Conservation (phyloP, 129 eudicot genomes). For the Tanacetum coccineum region DNA sequence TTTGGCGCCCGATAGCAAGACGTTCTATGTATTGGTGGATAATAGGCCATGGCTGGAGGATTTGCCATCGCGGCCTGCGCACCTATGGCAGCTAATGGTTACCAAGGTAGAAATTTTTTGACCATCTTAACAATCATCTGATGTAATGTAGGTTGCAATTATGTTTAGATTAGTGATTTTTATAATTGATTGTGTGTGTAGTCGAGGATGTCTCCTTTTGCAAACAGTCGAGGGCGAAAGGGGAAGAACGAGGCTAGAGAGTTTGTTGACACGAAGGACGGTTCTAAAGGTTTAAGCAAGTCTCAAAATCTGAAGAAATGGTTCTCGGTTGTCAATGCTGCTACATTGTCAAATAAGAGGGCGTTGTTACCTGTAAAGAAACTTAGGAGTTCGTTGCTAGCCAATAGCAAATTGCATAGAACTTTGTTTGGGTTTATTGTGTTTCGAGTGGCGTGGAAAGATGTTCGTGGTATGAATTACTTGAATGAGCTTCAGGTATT, state of each 20-base stretch:
- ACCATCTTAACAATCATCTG: conserved; percentile 13
- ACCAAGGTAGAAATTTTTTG: conserved; percentile 85
- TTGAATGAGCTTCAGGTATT: conserved; percentile 93
- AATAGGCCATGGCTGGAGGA: conserved; percentile 54
- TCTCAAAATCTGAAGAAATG: conserved; percentile 51
- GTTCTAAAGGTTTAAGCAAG: conserved; percentile 32
- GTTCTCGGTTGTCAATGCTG: conserved; percentile 56
- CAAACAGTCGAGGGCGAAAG: conserved; percentile 57
- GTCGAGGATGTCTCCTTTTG: conserved; percentile 98
- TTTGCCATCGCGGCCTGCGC: conserved; percentile 81
- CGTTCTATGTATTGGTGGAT: too few species aligned
- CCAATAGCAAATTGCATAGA: conserved; percentile 72
- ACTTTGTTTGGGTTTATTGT: conserved; percentile 91
- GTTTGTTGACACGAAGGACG: too few species aligned
- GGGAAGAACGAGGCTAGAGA: conserved; percentile 42
- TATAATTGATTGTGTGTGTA: conserved; percentile 25
- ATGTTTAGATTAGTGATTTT: background rate
- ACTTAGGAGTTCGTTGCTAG: conserved; percentile 61
- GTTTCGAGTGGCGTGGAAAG: conserved; percentile 74
- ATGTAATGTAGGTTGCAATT: too few species aligned
- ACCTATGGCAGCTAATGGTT: conserved; percentile 93
- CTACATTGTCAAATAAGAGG: conserved; percentile 64
- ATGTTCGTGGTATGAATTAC: conserved; percentile 93
- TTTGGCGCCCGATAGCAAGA: conserved; percentile 65
- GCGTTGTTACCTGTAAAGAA: conserved; percentile 82